Percentiles rank a stretch among this genome's conserved stretches.
phyloP scores from a whole-genome alignment of 2,329 filamentous ascomycete genomes.

The Ramularia endophylla region DNA sequence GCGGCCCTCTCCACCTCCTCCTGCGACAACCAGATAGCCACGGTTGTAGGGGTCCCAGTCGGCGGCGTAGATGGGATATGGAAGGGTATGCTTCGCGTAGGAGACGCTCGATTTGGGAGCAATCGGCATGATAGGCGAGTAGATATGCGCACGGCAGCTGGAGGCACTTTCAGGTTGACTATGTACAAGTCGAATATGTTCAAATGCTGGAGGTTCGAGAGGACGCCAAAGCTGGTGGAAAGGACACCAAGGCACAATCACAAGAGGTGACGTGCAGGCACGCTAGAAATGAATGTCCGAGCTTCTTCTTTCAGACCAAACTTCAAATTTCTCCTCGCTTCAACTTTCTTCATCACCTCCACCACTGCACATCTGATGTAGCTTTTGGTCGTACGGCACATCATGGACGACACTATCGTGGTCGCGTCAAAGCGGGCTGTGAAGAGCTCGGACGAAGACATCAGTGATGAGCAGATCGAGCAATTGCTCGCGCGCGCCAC shows the following conservation, averaged over 20 bases:
- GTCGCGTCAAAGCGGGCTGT: not conserved
- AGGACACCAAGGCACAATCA: not conserved
- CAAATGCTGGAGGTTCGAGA: too few species aligned
- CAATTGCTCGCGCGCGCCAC: conserved; percentile 60
- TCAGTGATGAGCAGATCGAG: conserved; percentile 60
- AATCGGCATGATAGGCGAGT: conserved; percentile 8
- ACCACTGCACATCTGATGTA: not conserved
- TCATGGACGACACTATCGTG: not conserved
- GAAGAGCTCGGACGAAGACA: conserved; percentile 27
- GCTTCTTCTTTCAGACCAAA: not conserved
- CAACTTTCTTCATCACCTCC: not conserved
- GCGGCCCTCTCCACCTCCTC: conserved; percentile 76
- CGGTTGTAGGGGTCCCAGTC: conserved; percentile 81
- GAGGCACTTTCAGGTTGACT: too few species aligned
- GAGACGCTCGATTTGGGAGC: conserved; percentile 27
- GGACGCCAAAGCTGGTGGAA: too few species aligned
- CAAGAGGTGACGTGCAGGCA: not conserved
- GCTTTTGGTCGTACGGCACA: not conserved
- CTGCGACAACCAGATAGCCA: conserved; percentile 71
- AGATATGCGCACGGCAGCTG: too few species aligned
- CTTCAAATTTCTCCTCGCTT: not conserved
- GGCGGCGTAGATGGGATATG: conserved; percentile 80
- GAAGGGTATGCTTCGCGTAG: conserved; percentile 59
- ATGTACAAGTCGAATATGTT: too few species aligned
- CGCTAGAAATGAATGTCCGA: not conserved